A percentile compares a stretch with the other conserved stretches of the same genome.
phyloP scores from a whole-genome alignment of 768 basidiomycete genomes.

The Boletus rufocinnamomeus region DNA sequence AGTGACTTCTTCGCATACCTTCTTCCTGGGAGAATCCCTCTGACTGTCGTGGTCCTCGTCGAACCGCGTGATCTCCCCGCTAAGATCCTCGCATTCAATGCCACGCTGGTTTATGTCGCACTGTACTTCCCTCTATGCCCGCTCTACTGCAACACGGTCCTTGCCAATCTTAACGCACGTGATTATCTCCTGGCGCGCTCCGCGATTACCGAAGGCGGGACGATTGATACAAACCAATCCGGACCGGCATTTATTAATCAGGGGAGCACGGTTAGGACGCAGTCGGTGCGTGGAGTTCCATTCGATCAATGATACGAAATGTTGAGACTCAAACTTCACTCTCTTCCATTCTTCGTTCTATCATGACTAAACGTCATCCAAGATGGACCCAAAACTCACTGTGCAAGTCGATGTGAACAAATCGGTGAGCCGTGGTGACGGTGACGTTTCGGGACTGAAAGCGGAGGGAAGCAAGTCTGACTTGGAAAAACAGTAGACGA shows the following conservation, averaged over 20 bases:
- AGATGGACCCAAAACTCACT: neutral
- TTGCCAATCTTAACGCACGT: slow-evolving; percentile 13
- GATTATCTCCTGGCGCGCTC: neutral
- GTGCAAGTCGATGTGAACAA: neutral
- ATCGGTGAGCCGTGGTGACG: neutral
- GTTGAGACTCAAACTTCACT: neutral
- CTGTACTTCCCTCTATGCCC: slow-evolving; percentile 13
- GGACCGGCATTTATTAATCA: neutral
- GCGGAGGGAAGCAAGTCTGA: neutral
- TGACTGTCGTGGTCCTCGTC: neutral
- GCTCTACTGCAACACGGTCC: slow-evolving; percentile 15
- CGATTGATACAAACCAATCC: neutral
- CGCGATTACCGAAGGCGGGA: neutral
- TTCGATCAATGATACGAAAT: too few relatives aligned
- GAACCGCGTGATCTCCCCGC: neutral
- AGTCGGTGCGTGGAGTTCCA: neutral
- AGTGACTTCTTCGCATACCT: neutral
- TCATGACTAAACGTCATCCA: neutral
- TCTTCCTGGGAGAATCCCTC: neutral
- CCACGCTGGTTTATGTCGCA: slow-evolving; percentile 4
- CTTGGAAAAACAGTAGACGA: neutral
- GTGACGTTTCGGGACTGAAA: neutral
- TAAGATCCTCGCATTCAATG: too few relatives aligned
- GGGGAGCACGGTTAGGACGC: neutral
- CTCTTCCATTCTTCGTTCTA: too few relatives aligned